Evolutionary conservation across 2,329 filamentous ascomycete genomes (phyloP), one percentile per base, ranked within the genome.

Genomic region (Fusarium metavorans): DNA sequence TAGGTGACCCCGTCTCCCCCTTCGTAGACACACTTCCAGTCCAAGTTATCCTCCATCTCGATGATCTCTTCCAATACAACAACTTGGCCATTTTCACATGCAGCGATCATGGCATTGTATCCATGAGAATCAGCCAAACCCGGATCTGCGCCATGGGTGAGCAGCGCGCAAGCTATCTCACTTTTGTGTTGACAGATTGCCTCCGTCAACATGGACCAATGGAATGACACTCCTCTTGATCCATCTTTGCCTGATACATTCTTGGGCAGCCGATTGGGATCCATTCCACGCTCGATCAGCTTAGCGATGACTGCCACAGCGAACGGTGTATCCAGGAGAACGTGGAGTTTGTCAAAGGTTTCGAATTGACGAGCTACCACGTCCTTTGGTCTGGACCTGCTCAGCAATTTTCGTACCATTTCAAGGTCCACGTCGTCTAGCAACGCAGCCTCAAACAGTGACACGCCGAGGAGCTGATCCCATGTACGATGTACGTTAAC

Each of bases 121-220:
- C 64, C 62, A 27, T 71, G 65, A 18, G 58, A 18, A 5, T 43
- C 61, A 3, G 73, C 63, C 58, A 76, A 57, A 16, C 45, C 35
- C 13, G 75, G 68, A 56, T 78, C 62, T 23, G 77, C 77, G 2
- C 73, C 76, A 27, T 66, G 54, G 10, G 70, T 57, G 4, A 79
- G 68, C 25, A 79, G 27, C 13, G 69, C 34, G 9, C 39, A 34
- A 14, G 70, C 76, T 11, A 78, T 20, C 1, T 68, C 59, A 11
- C 60, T 45, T 7, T 48, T 68, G 13, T 45, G 37, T 13, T 34
- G 27, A 7, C n/a, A 56, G 23, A 77, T 72, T 4, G 75, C 68
- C 54, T 70, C 60, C 6, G 56, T 62, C 10, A 78, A 45, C 66
- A 78, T 65, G 16, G 76, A 56, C 11, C 64, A 62, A 3, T 37